These are phyloP conservation scores for Malus hybrid DNA, from an alignment of 331 rosid genomes.

Conservation along the genomic window DNA sequence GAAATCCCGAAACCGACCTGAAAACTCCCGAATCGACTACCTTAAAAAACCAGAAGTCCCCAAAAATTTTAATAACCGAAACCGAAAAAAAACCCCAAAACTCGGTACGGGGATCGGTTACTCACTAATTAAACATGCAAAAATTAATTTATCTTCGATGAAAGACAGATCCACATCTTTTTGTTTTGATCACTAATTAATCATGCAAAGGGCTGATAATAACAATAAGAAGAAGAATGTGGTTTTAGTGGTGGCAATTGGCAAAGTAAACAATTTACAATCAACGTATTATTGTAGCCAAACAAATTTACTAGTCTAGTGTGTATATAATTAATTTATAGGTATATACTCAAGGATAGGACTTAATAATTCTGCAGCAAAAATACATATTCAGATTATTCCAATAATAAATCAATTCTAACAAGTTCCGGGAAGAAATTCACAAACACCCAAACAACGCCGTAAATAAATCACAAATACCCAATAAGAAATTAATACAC, in stretches of 20 bases:
- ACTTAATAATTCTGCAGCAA: not conserved
- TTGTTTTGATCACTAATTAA: not conserved
- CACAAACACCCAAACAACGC: not conserved
- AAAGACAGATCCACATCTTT: not conserved
- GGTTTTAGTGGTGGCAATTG: not conserved
- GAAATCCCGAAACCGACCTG: too few species aligned
- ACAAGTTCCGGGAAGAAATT: not conserved
- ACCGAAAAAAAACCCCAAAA: too few species aligned
- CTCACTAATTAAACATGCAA: too few species aligned
- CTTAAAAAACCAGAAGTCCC: too few species aligned
- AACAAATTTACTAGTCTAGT: too few species aligned
- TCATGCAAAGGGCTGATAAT: not conserved
- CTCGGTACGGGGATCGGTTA: too few species aligned
- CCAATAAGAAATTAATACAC: too few species aligned
- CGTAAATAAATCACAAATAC: too few species aligned
- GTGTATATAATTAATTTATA: too few species aligned
- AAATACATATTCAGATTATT: not conserved
- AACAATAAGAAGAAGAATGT: not conserved
- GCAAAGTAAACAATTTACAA: not conserved
- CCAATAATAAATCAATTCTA: not conserved
- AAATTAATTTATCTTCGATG: not conserved
- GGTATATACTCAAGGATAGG: too few species aligned
- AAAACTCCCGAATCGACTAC: too few species aligned
- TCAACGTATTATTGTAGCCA: not conserved
- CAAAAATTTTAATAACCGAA: too few species aligned